Percentiles rank a stretch among this genome's conserved stretches.
phyloP scores from a whole-genome alignment of 495 filamentous ascomycete genomes.

The Penicillium nucicola region DNA sequence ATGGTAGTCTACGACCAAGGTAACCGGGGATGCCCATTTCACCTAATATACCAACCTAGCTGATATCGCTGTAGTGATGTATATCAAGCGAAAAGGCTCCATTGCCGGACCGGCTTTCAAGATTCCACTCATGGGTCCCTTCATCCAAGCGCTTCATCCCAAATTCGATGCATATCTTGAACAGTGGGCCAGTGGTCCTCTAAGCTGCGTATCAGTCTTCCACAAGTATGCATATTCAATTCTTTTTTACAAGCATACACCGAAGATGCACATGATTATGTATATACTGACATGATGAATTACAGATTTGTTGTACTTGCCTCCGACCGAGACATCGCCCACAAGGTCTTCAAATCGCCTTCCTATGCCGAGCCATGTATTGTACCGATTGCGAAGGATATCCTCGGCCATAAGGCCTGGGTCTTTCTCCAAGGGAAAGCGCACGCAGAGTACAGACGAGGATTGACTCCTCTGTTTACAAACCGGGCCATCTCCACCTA shows the following conservation, averaged over 20 bases:
- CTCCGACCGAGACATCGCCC: slow-evolving; percentile 84
- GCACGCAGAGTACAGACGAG: slow-evolving; percentile 90
- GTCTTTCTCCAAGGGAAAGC: slow-evolving; percentile 89
- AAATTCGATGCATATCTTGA: slow-evolving; percentile 77
- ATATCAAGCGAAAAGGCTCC: slow-evolving; percentile 74
- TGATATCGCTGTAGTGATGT: slow-evolving; percentile 58
- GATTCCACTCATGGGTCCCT: slow-evolving; percentile 87
- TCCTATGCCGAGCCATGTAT: slow-evolving; percentile 85
- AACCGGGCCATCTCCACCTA: slow-evolving; percentile 80
- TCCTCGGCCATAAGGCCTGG: slow-evolving; percentile 83
- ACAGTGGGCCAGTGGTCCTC: slow-evolving; percentile 80
- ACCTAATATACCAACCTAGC: not conserved
- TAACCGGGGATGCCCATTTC: not conserved
- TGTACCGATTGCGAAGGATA: slow-evolving; percentile 85
- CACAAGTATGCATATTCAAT: slow-evolving; percentile 97
- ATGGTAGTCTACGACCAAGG: slow-evolving; percentile 34
- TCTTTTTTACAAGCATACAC: not conserved
- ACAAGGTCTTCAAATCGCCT: slow-evolving; percentile 93
- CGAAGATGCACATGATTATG: no score
- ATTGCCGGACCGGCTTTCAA: slow-evolving; percentile 80
- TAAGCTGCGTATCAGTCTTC: slow-evolving; percentile 93
- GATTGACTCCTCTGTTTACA: slow-evolving; percentile 86
- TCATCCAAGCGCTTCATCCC: slow-evolving; percentile 80
- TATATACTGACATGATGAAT: not conserved
- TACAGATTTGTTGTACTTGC: slow-evolving; percentile 89